Percentiles rank a stretch among this genome's conserved stretches.
phyloP scores from a whole-genome alignment of 2,329 filamentous ascomycete genomes.

The Colletotrichum destructivum region DNA sequence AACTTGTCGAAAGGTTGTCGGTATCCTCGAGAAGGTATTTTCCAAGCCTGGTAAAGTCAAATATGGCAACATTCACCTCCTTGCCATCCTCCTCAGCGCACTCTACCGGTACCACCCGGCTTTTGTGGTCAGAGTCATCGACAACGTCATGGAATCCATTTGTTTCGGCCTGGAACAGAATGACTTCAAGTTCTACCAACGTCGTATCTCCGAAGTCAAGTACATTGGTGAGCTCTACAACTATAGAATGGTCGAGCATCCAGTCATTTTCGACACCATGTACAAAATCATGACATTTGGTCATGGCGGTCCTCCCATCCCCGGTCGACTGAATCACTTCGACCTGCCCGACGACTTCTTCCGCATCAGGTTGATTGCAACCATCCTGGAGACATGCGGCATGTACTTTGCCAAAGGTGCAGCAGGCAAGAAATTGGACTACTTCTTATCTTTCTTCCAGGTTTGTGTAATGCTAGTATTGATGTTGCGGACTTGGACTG shows the following conservation, averaged over 20 bases:
- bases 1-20: constrained; percentile 68
- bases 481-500: not conserved
- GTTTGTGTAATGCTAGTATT: constrained; percentile 54
- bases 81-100: constrained; percentile 90
- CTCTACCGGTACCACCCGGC: constrained; percentile 92
- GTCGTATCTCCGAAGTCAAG: constrained; percentile 94
- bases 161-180: constrained; percentile 92
- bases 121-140: constrained; percentile 92
- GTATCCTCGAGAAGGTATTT: constrained; percentile 89
- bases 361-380: constrained; percentile 90
- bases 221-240: constrained; percentile 98
- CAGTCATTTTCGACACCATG: constrained; percentile 93
- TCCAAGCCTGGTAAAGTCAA: constrained; percentile 98
- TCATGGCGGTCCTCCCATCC: constrained; percentile 87
- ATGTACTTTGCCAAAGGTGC: constrained; percentile 95
- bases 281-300: constrained; percentile 97
- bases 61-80: constrained; percentile 94
- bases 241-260: constrained; percentile 96
- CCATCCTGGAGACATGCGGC: constrained; percentile 93
- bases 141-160: constrained; percentile 91
- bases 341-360: constrained; percentile 97
- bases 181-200: constrained; percentile 97
- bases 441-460: constrained; percentile 96
- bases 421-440: constrained; percentile 97
- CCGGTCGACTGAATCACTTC: constrained; percentile 81